Conservation (phyloP, 2,329 filamentous ascomycete genomes). For the Colletotrichum sp. region DNA sequence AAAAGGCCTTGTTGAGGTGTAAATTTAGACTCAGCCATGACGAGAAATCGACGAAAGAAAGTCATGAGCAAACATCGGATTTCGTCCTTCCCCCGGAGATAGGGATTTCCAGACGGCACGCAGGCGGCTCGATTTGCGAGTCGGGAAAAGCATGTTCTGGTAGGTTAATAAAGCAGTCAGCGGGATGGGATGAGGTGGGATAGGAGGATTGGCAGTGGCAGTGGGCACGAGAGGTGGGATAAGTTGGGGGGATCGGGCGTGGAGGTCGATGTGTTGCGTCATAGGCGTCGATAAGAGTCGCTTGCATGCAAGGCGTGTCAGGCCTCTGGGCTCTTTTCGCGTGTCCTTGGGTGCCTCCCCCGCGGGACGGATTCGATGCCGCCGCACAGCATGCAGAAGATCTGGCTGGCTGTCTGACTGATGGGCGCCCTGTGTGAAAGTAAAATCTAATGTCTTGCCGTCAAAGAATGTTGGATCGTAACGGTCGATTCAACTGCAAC, state of each 20-base stretch:
- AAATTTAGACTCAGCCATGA: background rate
- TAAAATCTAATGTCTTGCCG: background rate
- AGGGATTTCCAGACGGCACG: background rate
- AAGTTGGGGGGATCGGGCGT: background rate
- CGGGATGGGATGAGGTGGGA: background rate
- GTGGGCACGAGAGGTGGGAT: constrained; percentile 2
- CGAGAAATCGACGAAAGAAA: background rate
- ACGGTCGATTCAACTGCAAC: constrained; percentile 2
- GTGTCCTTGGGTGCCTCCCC: background rate
- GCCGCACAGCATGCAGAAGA: background rate
- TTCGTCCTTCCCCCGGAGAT: background rate
- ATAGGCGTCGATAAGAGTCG: constrained; percentile 20
- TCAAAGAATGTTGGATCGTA: background rate
- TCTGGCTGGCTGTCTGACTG: background rate
- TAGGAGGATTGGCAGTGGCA: background rate
- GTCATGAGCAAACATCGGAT: background rate
- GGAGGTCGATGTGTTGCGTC: constrained; percentile 9
- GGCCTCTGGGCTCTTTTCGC: background rate
- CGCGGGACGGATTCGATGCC: background rate
- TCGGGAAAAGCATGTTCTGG: background rate
- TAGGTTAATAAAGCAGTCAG: background rate
- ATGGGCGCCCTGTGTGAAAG: constrained; percentile 7
- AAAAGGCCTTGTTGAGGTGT: background rate
- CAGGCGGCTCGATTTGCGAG: background rate
- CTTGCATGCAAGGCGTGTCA: constrained; percentile 8